Evolutionary conservation across 371 early-diverging fungal genomes (phyloP), one percentile per base, ranked within the genome.

Genomic region (Entomophthora muscae): DNA sequence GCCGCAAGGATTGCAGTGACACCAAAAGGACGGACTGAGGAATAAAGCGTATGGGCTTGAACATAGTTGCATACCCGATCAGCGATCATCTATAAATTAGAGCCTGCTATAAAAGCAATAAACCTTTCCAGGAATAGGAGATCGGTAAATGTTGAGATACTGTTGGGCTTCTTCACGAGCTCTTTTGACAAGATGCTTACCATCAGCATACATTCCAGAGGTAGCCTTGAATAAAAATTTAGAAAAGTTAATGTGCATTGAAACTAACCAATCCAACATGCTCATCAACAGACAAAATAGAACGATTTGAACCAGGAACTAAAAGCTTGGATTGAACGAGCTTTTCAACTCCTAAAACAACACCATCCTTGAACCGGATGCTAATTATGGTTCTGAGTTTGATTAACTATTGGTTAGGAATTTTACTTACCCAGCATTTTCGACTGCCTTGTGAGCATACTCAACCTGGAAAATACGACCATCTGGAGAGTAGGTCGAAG

Each of bases 401-500:
- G n/a, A n/a, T n/a, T n/a, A n/a, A n/a, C n/a, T 28, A 64, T 17
- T 52, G 53, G 13, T 30, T 13, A 24, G 22, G n/a, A 60, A 12
- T 61, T 59, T 57, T 30, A 66, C 68, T 26, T 81, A 92, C 93
- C 97, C 98, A 74, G 91, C 88, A 80, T 95, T 95, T 68, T 98
- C 97, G 30, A 97, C 96, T 33, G 98, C 98, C 75, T 98, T 96
- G 64, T 80, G 75, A 57, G 98, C 98, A 72, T 98, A 98, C 77
- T 98, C 98, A 54, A 94, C 90, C 76, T 98, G 98, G 75, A 96
- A 98, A 65, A 98, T 87, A 65, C 97, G 84, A 64, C 98, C 98
- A 73, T 98, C 98, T 57, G 98, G 97, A 52, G 98, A 95, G 73
- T 96, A 98, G 26, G 98, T 98, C 67, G 93, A 89, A 52, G 93